Evolutionary conservation across 2,329 filamentous ascomycete genomes (phyloP).

Genomic region (Xylaria sp.): DNA sequence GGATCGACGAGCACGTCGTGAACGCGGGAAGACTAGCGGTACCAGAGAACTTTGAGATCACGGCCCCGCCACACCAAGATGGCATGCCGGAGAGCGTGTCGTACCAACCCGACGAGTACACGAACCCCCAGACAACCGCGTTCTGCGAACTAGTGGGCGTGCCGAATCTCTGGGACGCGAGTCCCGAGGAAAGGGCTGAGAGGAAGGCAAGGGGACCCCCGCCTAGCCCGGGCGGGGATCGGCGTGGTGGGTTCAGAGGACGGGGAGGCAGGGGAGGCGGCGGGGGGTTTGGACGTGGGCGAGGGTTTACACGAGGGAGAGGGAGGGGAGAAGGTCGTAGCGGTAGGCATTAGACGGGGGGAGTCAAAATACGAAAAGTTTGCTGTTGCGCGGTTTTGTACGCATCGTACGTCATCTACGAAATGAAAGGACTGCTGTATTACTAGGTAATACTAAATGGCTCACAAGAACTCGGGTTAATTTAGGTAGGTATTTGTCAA

Average conservation of each 20-base stretch:
- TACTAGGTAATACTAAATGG: constrained; percentile 8
- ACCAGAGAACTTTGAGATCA: constrained; percentile 80
- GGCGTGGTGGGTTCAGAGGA: constrained; percentile 37
- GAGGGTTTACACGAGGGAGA: constrained; percentile 13
- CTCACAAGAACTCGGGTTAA: background rate
- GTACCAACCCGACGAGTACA: constrained; percentile 81
- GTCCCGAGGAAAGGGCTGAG: constrained; percentile 73
- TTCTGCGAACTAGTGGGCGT: constrained; percentile 85
- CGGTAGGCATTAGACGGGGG: constrained; percentile 22
- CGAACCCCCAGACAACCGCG: constrained; percentile 82
- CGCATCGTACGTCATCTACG: background rate
- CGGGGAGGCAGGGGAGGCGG: constrained; percentile 37
- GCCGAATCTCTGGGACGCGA: constrained; percentile 77
- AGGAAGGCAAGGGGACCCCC: constrained; percentile 68
- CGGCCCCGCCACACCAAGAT: constrained; percentile 75
- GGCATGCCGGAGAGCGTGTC: constrained; percentile 65
- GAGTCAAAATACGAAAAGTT: constrained; percentile 7
- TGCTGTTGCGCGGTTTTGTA: background rate
- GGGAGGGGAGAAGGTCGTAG: constrained; percentile 36
- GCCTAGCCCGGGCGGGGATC: constrained; percentile 41
- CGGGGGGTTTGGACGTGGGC: constrained; percentile 33
- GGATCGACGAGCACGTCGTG: constrained; percentile 83
- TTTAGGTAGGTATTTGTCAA: background rate
- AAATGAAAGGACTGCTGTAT: constrained; percentile 6
- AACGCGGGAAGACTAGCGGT: constrained; percentile 69